Base-by-base conservation (phyloP, 225 moss, liverwort and hornwort genomes). In the Marchantia paleacea region DNA sequence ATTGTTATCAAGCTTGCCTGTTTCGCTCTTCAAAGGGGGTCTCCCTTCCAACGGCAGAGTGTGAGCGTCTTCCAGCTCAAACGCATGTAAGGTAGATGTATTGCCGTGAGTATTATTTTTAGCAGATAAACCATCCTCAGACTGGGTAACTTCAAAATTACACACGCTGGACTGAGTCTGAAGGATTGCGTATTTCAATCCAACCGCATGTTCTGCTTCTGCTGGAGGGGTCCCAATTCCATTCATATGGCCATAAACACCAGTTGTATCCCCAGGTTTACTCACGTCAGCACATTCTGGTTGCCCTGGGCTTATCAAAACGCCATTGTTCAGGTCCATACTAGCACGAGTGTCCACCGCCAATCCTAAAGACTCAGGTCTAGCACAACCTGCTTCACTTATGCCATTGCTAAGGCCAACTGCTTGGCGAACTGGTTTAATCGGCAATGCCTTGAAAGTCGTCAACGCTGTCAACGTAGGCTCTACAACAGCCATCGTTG, bases 401-500 rank as follows among this genome's bases (percentile, higher is more conserved):
- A 53, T 63, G 76, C 79, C 73, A 47, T 76, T 76, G 77, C 78
- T 75, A 31, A 83, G 77, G 48, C 80, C 84, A 78, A 75, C 78
- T 58, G 71, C 85, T 13, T 80, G 78, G 19, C 50, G 80, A 51
- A 65, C 11, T 19, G n/a, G 60, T 39, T 25, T 69, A 0, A 55
- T 5, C 55, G 79, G 82, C 58, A 83, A 80, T 25, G 85, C 82
- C 61, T 85, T 85, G 51, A 96, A 86, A 29, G 58, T 88, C 80
- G 82, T 69, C 18, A 89, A 86, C 51, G 91, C 92, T 74, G 65
- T 76, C 79, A 79, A 75, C 64, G 90, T 86, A 19, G 96, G 96
- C 82, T 92, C 90, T 64, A 96, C 90, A 19, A 96, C 94, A 70
- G 94, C 94, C 92, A 96, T 87, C 55, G 89, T 87, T 72, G 92